Conservation (phyloP, 129 eudicot genomes). For the Tagetes erecta region DNA sequence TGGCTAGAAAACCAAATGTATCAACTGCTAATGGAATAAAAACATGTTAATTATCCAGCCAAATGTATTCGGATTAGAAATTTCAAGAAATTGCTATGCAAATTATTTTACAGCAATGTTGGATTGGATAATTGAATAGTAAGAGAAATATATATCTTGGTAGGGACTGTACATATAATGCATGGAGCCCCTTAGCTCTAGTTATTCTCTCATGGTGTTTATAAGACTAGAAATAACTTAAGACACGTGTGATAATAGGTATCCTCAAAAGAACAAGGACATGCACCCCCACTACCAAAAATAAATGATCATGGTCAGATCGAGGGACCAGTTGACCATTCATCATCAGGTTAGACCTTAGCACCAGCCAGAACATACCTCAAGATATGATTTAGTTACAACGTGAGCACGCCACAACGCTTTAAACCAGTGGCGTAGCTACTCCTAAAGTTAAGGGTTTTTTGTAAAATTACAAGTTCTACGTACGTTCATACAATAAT, state of each 20-base stretch:
- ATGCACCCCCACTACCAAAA: too few relatives aligned
- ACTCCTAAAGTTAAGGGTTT: neutral
- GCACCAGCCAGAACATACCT: slow-evolving; percentile 7
- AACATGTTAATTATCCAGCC: too few relatives aligned
- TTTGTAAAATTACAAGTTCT: too few relatives aligned
- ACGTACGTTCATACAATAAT: too few relatives aligned
- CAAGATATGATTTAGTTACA: neutral
- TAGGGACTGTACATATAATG: too few relatives aligned
- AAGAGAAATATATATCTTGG: too few relatives aligned
- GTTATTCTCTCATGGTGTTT: neutral
- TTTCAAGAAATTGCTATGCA: too few relatives aligned
- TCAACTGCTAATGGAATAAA: too few relatives aligned
- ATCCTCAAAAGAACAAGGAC: neutral
- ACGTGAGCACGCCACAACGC: neutral
- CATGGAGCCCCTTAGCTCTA: slow-evolving; percentile 22
- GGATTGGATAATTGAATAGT: too few relatives aligned
- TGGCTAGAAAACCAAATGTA: too few relatives aligned
- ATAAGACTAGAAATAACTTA: slow-evolving; percentile 9
- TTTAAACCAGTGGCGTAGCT: neutral
- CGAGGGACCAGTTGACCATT: neutral
- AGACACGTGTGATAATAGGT: slow-evolving; percentile 13
- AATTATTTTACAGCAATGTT: too few relatives aligned
- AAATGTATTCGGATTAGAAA: too few relatives aligned
- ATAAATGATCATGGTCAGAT: neutral
- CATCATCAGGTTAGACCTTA: slow-evolving; percentile 11